Evolutionary conservation across 768 basidiomycete species (phyloP), one percentile per base, ranked within the genome.

Genomic region (Phaffia tasmanica): DNA sequence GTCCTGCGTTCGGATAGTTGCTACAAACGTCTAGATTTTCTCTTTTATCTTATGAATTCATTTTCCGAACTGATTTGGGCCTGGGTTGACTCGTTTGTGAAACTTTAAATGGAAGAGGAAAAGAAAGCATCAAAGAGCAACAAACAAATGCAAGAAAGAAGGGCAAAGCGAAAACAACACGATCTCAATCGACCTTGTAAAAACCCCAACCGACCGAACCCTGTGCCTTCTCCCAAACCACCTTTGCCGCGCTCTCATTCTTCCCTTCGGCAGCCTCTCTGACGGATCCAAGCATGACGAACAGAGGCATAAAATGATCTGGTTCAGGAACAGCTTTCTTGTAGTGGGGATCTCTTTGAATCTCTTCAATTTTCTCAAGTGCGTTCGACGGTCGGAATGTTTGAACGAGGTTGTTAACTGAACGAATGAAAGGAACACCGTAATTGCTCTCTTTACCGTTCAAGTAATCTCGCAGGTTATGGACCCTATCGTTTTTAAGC

Each of bases 401-500:
- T 4, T 11, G 21, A 18, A 48, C 11, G 42, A 56, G 50, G 8
- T 53, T 3, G 21, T 6, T 14, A 49, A 53, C 5, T 3, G 25
- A 46, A 2, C 42, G 60, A 48, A 61, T n/a, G 47, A 30, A 29
- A 23, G 16, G 8, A 5, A 15, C 35, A 48, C 35, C 35, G 35
- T 42, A 42, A 5, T 4, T 42, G 35, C 35, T 11, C 6, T 4
- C 11, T 11, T 42, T 4, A 18, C 46, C 9, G 19, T 11, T n/a
- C 16, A 57, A 64, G 23, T 57, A 50, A 29, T 64, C 63, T 53
- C 63, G 63, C 29, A 64, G 56, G 55, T 64, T 64, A 57, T 64
- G 63, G 15, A 64, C 56, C 32, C 57, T 59, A 42, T 42, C 11
- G 35, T 42, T 42, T 42, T 42, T 42, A 42, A n/a, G n/a, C n/a